Evolutionary conservation across 805 yeast genomes (phyloP).

Genomic region (Ogataea paradorogensis): DNA sequence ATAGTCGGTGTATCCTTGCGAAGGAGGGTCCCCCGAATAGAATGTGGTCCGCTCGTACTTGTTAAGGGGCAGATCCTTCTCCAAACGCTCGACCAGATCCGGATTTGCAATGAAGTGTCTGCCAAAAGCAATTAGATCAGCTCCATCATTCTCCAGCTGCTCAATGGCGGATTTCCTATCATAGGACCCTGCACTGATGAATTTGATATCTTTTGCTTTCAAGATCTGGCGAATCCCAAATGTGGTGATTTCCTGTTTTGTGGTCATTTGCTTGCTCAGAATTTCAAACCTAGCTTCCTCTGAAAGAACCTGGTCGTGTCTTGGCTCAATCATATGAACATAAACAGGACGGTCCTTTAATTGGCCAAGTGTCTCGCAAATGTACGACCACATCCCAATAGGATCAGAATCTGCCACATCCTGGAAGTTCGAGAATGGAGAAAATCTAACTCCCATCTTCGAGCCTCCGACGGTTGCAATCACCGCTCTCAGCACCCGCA

Average conservation of each 20-base stretch:
- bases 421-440: constrained; percentile 44
- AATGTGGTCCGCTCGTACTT: constrained; percentile 40
- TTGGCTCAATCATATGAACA: constrained; percentile 50
- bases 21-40: constrained; percentile 25
- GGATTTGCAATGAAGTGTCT: constrained; percentile 45
- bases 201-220: constrained; percentile 29
- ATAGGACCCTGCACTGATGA: constrained; percentile 25
- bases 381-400: constrained; percentile 35
- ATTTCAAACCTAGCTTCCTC: constrained; percentile 12
- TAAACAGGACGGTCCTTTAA: constrained; percentile 32
- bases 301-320: constrained; percentile 55
- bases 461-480: constrained; percentile 51
- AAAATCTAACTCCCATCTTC: constrained; percentile 45
- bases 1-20: constrained; percentile 1
- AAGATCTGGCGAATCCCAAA: constrained; percentile 52
- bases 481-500: constrained; percentile 51
- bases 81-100: constrained; percentile 38
- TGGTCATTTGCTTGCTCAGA: constrained; percentile 10
- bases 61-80: constrained; percentile 34
- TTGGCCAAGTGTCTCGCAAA: constrained; percentile 36
- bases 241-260: neutral
- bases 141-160: constrained; percentile 20
- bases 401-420: constrained; percentile 38
- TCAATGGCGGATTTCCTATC: constrained; percentile 10
- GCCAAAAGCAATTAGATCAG: constrained; percentile 39